phyloP scores from a whole-genome alignment of 2,329 filamentous ascomycete species.

The Chaetomiaceae sp. region DNA sequence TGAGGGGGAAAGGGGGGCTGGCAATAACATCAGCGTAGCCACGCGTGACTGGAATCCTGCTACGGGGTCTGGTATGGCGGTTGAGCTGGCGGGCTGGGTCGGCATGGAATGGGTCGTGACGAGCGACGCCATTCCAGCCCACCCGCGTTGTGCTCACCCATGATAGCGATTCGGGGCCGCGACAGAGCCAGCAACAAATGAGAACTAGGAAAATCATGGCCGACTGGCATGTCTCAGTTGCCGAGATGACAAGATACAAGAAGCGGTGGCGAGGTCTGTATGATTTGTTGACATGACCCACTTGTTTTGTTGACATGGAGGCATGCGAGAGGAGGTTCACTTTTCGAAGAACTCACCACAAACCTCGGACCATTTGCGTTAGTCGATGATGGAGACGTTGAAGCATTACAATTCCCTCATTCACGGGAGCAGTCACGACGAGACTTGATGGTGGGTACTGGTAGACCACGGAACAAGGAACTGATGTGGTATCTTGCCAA shows the following conservation, averaged over 20 bases:
- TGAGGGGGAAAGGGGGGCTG: too few relatives aligned
- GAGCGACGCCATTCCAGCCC: constrained; percentile 24
- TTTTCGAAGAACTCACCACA: neutral
- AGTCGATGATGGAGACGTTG: too few relatives aligned
- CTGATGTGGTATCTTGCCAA: constrained; percentile 17
- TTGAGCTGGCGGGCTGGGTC: neutral
- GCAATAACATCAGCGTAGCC: neutral
- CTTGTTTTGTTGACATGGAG: too few relatives aligned
- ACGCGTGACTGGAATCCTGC: constrained; percentile 1
- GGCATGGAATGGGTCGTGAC: constrained; percentile 28
- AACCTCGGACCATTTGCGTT: too few relatives aligned
- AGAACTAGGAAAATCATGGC: neutral
- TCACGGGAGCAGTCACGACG: neutral
- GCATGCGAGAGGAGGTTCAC: neutral
- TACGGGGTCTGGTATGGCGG: neutral
- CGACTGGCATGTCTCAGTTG: neutral
- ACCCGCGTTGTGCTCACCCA: neutral
- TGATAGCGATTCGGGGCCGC: neutral
- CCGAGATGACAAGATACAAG: neutral
- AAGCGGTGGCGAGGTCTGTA: neutral
- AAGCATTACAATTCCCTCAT: neutral
- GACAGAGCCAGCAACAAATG: neutral
- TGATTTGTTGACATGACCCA: constrained; percentile 15
- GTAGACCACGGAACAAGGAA: neutral
- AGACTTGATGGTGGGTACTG: neutral